Percentiles rank a stretch among this genome's conserved stretches.
These are phyloP conservation scores for Polyporus arcularius DNA, from an alignment of 768 basidiomycete species.

Conservation along the genomic window DNA sequence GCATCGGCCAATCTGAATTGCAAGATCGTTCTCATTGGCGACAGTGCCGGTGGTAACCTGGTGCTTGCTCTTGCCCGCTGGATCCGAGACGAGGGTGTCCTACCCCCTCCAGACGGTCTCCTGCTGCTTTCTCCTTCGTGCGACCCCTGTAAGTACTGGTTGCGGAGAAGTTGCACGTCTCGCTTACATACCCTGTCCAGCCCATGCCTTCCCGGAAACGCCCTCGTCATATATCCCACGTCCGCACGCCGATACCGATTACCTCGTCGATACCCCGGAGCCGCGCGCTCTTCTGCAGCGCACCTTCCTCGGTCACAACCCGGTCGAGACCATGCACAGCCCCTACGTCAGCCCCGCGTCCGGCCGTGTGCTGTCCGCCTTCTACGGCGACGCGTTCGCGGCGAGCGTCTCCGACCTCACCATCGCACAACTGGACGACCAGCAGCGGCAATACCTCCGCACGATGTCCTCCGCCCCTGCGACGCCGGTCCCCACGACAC, in stretches of 20 bases:
- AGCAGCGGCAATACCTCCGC: conserved; percentile 23
- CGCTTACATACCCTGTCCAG: conserved; percentile 27
- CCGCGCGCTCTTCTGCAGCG: conserved; percentile 53
- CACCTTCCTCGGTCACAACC: conserved; percentile 50
- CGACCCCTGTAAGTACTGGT: conserved; percentile 32
- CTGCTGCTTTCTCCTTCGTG: conserved; percentile 47
- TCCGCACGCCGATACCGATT: conserved; percentile 50
- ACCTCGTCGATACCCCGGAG: conserved; percentile 54
- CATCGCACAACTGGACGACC: conserved; percentile 25
- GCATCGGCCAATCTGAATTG: conserved; percentile 16
- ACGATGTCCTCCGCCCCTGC: conserved; percentile 23
- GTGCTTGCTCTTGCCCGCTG: conserved; percentile 52
- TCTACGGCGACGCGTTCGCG: conserved; percentile 33
- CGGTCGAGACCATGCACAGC: conserved; percentile 35
- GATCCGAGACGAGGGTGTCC: conserved; percentile 50
- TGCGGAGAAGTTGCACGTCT: conserved; percentile 19
- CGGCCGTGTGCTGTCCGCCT: conserved; percentile 33
- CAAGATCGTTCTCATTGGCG: conserved; percentile 52
- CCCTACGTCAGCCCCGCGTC: conserved; percentile 38
- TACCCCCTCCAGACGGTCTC: conserved; percentile 48
- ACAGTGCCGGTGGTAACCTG: conserved; percentile 56
- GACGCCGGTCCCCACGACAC: conserved; percentile 19
- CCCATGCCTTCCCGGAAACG: conserved; percentile 49
- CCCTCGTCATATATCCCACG: conserved; percentile 51
- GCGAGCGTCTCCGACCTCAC: conserved; percentile 30